Evolutionary conservation across 2,329 filamentous ascomycete genomes (phyloP).

Genomic region (Alternaria alternata): DNA sequence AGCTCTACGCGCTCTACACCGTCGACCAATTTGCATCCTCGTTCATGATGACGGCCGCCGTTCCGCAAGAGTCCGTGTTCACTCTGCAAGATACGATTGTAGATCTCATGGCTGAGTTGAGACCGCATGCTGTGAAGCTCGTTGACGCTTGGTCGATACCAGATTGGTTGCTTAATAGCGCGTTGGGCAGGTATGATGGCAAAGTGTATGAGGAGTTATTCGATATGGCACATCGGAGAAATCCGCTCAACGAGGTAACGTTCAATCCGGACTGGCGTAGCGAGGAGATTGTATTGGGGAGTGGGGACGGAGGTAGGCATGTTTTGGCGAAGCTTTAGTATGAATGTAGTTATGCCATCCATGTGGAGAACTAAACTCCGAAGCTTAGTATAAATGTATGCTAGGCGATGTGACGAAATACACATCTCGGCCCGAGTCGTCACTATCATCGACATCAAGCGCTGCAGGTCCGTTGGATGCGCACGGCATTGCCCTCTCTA

Average conservation of each 20-base stretch:
- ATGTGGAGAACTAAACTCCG: not conserved
- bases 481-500: not conserved
- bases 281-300: conserved; percentile 60
- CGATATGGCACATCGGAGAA: conserved; percentile 60
- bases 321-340: conserved; percentile 38
- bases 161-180: conserved; percentile 62
- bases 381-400: conserved; percentile 9
- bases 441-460: too few species aligned
- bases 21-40: conserved; percentile 56
- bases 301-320: conserved; percentile 49
- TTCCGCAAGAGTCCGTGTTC: conserved; percentile 54
- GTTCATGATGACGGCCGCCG: conserved; percentile 56
- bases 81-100: conserved; percentile 53
- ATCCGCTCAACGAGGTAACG: conserved; percentile 60
- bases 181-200: conserved; percentile 61
- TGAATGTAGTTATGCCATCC: not conserved
- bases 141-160: conserved; percentile 63
- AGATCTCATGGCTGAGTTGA: conserved; percentile 57
- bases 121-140: conserved; percentile 61
- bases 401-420: not conserved
- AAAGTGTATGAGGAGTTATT: conserved; percentile 64
- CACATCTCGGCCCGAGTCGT: not conserved
- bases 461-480: not conserved
- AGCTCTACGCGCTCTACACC: conserved; percentile 58
- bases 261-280: conserved; percentile 61